Conservation (phyloP, 2,329 filamentous ascomycete genomes). For the Cladophialophora yegresii region DNA sequence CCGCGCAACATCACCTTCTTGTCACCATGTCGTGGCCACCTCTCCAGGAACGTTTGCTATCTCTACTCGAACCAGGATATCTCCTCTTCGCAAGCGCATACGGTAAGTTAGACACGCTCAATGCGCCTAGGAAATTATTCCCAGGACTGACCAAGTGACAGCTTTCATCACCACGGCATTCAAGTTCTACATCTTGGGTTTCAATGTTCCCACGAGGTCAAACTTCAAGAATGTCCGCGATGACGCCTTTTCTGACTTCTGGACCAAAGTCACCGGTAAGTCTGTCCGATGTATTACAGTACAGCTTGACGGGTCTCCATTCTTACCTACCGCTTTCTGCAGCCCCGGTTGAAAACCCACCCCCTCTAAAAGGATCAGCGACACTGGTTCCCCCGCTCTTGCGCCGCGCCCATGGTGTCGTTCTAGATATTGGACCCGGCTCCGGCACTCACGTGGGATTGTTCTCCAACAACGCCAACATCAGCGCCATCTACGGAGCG, state of each 20-base stretch:
- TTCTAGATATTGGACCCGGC: constrained; percentile 57
- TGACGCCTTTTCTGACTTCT: constrained; percentile 47
- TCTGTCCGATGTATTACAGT: not conserved
- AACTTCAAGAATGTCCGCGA: constrained; percentile 40
- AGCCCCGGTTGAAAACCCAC: constrained; percentile 31
- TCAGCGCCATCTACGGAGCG: constrained; percentile 56
- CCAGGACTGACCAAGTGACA: constrained; percentile 4
- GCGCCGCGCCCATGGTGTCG: constrained; percentile 45
- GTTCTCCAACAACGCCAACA: constrained; percentile 46
- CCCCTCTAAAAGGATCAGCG: constrained; percentile 39
- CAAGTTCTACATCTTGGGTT: constrained; percentile 20
- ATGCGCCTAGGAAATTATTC: not conserved
- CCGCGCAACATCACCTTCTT: not conserved
- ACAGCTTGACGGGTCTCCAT: not conserved
- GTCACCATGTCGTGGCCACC: constrained; percentile 26
- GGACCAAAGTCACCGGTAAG: constrained; percentile 45
- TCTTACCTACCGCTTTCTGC: constrained; percentile 1
- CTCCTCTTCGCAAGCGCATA: constrained; percentile 16
- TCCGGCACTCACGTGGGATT: constrained; percentile 54
- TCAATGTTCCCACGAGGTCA: constrained; percentile 15
- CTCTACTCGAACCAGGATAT: constrained; percentile 15
- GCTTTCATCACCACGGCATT: constrained; percentile 24
- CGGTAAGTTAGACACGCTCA: constrained; percentile 12
- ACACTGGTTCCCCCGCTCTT: constrained; percentile 48
- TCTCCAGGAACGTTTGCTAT: constrained; percentile 19